A percentile compares a stretch with the other conserved stretches of the same genome.
Evolutionary conservation across 2,329 filamentous ascomycete genomes (phyloP).

Genomic region (Calonectria leucothoes): DNA sequence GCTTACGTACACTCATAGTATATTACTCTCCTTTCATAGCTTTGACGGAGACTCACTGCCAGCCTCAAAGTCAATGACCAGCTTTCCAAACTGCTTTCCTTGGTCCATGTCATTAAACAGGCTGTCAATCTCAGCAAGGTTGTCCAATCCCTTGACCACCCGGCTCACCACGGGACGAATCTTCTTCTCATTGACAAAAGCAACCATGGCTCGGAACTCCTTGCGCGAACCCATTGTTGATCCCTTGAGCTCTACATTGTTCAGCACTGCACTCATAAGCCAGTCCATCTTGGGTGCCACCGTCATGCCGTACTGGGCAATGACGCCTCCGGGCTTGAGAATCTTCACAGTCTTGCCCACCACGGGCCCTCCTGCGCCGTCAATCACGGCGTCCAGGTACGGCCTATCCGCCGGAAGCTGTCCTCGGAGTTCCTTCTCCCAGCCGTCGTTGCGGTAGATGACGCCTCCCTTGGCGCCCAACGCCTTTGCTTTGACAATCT

Average conservation of each 20-base stretch:
- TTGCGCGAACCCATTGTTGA: slow-evolving; percentile 91
- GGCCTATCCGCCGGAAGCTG: slow-evolving; percentile 74
- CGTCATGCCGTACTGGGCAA: slow-evolving; percentile 93
- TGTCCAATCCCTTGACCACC: slow-evolving; percentile 77
- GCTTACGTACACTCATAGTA: not conserved
- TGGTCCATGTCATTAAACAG: slow-evolving; percentile 91
- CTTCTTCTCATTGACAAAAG: slow-evolving; percentile 79
- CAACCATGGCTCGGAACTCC: slow-evolving; percentile 92
- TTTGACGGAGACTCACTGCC: slow-evolving; percentile 50
- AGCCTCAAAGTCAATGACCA: slow-evolving; percentile 79
- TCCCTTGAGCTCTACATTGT: slow-evolving; percentile 88
- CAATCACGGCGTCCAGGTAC: slow-evolving; percentile 85
- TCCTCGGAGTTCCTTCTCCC: slow-evolving; percentile 80
- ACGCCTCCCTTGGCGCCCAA: slow-evolving; percentile 88
- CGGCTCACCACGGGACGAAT: slow-evolving; percentile 84
- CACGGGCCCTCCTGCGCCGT: slow-evolving; percentile 90
- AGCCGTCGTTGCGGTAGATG: slow-evolving; percentile 79
- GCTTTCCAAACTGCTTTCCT: slow-evolving; percentile 89
- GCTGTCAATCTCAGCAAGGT: slow-evolving; percentile 81
- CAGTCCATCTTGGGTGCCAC: slow-evolving; percentile 86
- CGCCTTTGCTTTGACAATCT: slow-evolving; percentile 77
- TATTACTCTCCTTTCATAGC: slow-evolving; percentile 46
- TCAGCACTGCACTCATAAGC: slow-evolving; percentile 84
- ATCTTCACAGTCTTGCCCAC: slow-evolving; percentile 75
- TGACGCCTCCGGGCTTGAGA: slow-evolving; percentile 85